Base-by-base conservation (phyloP, 2,329 filamentous ascomycete species). In the Fusarium dlaminii region DNA sequence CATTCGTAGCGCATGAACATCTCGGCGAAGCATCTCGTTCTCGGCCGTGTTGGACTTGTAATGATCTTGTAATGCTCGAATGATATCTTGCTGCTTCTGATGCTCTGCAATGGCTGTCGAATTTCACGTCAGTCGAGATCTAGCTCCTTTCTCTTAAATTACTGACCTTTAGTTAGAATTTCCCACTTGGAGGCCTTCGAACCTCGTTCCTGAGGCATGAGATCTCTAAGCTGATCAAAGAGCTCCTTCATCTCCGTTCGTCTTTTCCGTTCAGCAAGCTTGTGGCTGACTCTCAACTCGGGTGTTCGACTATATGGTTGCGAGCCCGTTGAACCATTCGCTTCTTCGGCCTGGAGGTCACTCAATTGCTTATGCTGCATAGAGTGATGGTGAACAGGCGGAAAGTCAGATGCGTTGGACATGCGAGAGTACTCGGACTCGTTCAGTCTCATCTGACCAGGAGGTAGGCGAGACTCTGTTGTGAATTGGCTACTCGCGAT, bases 151-250 rank as follows among this genome's bases (percentile, higher is more conserved):
- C 48, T 20, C 18, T 17, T 55, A 27, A 17, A 11, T 36, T 34
- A 80, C 87, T 71, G 84, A 95, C 94, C 93, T 86, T 96, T 96
- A 6, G 93, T 95, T 22, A 97, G 81, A 55, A 96, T 95, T 77
- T 97, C 94, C 94, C 94, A 97, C 77, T 97, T 97, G 75, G 93
- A 95, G 1, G 94, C 94, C 81, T 96, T 97, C 30, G 92, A 92
- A 4, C 94, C 94, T 22, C 94, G 90, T 77, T 94, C 93, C 75
- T 94, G 92, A 3, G 93, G 93, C 84, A 96, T 91, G 42, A 94
- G 86, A 74, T 93, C 91, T 75, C 94, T 90, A 14, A 96, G 84
- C 76, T 94, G 92, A 74, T 96, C 94, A 79, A 96, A 96, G 0
- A 96, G 84, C 78, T 94, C 92, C 83, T 96, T 96, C 94, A 96